Base-by-base conservation (phyloP, 306 rosid species). In the Heteromeles arbutifolia region DNA sequence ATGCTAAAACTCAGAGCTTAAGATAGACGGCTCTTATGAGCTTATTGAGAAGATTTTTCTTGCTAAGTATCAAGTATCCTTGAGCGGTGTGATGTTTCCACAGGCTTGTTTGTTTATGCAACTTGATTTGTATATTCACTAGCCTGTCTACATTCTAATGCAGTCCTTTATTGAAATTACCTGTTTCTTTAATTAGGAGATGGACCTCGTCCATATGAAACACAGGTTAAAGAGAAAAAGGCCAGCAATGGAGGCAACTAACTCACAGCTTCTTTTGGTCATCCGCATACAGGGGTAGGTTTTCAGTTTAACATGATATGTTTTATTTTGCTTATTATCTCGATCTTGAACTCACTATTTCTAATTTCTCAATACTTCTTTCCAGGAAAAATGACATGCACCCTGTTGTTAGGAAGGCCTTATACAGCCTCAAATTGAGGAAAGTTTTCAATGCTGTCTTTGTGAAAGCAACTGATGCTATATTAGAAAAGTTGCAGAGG, bases 331-430 rank as follows among this genome's bases (percentile, higher is more conserved):
- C 8, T 29, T 12, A 14, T 48, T 48, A 11, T 72, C 11, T 41
- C 1, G 7, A 10, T 4, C 22, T 43, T 48, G 22, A 37, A 17
- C 45, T 13, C 26, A 54, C 18, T 11, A 21, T 61, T 41, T 37
- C 64, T 87, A 62, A 67, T 39, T 25, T n/a, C 44, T n/a, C 14
- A 37, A 56, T 54, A 8, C 5, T 15, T 0, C 54, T 43, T 39
- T 64, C 48, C 86, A 93, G 98, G 68, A 91, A 85, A 83, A 90
- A 82, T n/a, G 98, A 93, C 72, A 91, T 94, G 96, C 96, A 94
- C 83, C 87, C 87, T 34, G 87, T 59, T 57, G 88, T 90, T 2
- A 86, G 88, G 82, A 92, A 85, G 88, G 75, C 70, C 66, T 77
- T 94, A 24, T 83, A 84, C 78, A 82, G 77, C 70, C 76, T 94